Conservation (phyloP, 176 grass and related monocot species). For the Ensete ventricosum region DNA sequence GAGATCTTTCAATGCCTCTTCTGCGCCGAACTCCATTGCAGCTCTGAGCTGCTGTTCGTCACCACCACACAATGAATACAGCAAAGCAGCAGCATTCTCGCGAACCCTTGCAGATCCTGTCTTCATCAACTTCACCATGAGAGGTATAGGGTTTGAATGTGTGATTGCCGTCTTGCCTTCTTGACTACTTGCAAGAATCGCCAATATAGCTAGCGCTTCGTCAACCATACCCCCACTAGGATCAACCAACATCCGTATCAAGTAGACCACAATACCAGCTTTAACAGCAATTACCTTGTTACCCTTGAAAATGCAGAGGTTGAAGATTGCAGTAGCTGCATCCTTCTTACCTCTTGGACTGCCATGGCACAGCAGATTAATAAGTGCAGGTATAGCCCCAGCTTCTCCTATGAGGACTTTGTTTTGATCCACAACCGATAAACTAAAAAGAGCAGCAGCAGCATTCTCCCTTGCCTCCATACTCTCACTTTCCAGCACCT, state of each 20-base stretch:
- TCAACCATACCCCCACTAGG: slow-evolving; percentile 85
- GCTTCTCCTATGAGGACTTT: slow-evolving; percentile 67
- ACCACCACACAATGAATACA: slow-evolving; percentile 63
- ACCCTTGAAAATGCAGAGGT: slow-evolving; percentile 86
- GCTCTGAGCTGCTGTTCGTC: slow-evolving; percentile 40
- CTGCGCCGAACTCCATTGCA: slow-evolving; percentile 42
- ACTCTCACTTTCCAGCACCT: slow-evolving; percentile 73
- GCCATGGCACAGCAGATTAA: slow-evolving; percentile 67
- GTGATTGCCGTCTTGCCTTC: slow-evolving; percentile 58
- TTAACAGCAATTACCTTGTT: slow-evolving; percentile 79
- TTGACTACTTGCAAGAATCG: slow-evolving; percentile 54
- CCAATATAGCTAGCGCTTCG: slow-evolving; percentile 77
- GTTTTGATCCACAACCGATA: slow-evolving; percentile 89
- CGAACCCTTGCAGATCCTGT: slow-evolving; percentile 64
- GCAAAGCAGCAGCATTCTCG: slow-evolving; percentile 67
- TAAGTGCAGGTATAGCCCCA: slow-evolving; percentile 79
- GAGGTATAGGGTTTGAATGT: slow-evolving; percentile 36
- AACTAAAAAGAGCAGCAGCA: slow-evolving; percentile 79
- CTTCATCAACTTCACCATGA: slow-evolving; percentile 61
- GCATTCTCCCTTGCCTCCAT: slow-evolving; percentile 98
- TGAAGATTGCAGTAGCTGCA: slow-evolving; percentile 90
- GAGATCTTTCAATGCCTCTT: slow-evolving; percentile 72
- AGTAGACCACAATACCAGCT: slow-evolving; percentile 65
- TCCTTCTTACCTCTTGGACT: slow-evolving; percentile 96
- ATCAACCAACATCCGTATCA: slow-evolving; percentile 76